Base-by-base conservation (phyloP, 768 basidiomycete species). In the Rhodocollybia butyracea region DNA sequence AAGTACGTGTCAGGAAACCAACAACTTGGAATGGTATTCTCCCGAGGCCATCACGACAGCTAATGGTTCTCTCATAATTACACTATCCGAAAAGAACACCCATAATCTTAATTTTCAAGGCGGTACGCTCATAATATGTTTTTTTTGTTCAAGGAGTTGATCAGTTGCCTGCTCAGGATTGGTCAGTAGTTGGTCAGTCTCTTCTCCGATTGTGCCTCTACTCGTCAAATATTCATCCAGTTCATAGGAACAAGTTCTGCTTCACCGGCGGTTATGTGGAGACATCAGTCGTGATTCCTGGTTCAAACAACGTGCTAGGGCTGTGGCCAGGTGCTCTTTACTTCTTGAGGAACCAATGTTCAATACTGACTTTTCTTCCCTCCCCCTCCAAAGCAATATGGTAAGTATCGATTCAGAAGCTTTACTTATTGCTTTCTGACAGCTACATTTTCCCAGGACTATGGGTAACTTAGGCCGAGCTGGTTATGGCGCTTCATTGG, bases 1-100 rank as follows among this genome's bases (percentile, higher is more conserved):
- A 19, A 41, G 19, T 13, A 4, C 17, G 19, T 7, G 10, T 56
- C 38, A 77, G 77, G 67, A 79, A 55, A 85, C 89, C 3, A 82
- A 82, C 58, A 86, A 90, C 61, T 58, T 89, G 64, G 91, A 97
- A 68, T 96, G 92, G 91, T 94, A 95, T 67, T 88, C 89, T 61
- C 92, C 92, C 0, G 81, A 74, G 30, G 85, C 85, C 12, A 71
- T 91, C 34, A 86, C 82, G 2, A 95, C 93, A 13, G 67, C 68
- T 39, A 76, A 80, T 60, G 92, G 94, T 15, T 75, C 77, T 38
- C 80, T 97, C 40, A 79, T 86, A 46, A 86, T 93, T 63, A 88
- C 84, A 12, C 73, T 92, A 64, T 77, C 64, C 27, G 70, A 80
- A 67, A 85, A 74, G 64, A 61, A 62, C 50, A 87, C 80, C 45